Percentiles rank a stretch among this genome's conserved stretches.
These are phyloP conservation scores for Backusella tuberculispora DNA, from an alignment of 192 early-diverging fungal species.

Conservation along the genomic window DNA sequence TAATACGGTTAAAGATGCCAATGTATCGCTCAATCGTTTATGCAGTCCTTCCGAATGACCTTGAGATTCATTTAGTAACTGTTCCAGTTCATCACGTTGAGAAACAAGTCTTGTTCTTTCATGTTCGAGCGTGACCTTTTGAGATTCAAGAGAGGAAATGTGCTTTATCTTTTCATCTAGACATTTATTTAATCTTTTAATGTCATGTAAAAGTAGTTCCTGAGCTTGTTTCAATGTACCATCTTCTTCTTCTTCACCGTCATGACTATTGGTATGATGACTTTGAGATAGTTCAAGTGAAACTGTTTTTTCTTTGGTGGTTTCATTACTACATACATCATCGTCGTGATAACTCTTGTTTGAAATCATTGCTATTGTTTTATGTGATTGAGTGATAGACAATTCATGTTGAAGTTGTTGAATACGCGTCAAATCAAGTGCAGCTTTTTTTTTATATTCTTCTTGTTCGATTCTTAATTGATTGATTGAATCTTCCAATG, in stretches of 20 bases:
- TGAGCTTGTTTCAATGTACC: neutral
- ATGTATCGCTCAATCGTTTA: constrained; percentile 5
- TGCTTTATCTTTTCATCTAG: constrained; percentile 1
- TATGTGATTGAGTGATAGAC: neutral
- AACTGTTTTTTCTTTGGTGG: neutral
- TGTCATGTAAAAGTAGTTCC: neutral
- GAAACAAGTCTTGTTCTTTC: neutral
- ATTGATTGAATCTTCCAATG: neutral
- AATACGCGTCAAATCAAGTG: neutral
- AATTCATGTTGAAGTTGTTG: neutral
- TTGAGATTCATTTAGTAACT: neutral
- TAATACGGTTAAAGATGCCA: constrained; percentile 5
- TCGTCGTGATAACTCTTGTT: neutral
- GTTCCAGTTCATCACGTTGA: neutral
- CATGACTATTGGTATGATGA: neutral
- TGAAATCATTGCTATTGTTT: neutral
- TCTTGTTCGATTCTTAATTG: neutral
- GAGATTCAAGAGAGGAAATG: neutral
- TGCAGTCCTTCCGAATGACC: neutral
- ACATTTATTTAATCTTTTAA: neutral
- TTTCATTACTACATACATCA: neutral
- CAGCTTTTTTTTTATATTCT: neutral
- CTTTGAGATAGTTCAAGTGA: too few relatives aligned
- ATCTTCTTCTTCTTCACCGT: neutral
- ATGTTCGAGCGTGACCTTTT: neutral